Conservation (phyloP, 169 alveolate genomes). For the Plasmodium vinckei region DNA sequence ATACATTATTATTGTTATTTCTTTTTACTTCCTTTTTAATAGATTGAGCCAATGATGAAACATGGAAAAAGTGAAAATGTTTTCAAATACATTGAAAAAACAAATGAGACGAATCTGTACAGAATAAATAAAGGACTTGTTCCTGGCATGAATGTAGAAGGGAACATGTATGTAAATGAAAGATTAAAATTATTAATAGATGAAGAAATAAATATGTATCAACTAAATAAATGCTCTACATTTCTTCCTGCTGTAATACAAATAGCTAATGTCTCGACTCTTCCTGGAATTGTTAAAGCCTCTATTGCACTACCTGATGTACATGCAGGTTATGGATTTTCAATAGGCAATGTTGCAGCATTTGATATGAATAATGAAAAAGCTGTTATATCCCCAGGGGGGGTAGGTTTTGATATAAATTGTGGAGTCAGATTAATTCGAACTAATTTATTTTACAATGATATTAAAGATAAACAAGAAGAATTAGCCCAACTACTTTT, state of each 20-base stretch:
- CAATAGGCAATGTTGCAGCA: constrained; percentile 94
- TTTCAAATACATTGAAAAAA: constrained; percentile 25
- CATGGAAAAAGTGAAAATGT: background rate
- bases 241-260: constrained; percentile 92
- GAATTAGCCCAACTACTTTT: constrained; percentile 88
- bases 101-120: constrained; percentile 75
- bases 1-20: background rate
- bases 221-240: constrained; percentile 78
- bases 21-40: background rate
- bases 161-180: constrained; percentile 86
- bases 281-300: constrained; percentile 91
- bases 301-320: constrained; percentile 91
- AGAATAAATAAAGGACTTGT: constrained; percentile 86
- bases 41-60: constrained; percentile 5
- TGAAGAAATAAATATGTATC: constrained; percentile 84
- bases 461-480: constrained; percentile 84
- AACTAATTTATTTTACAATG: constrained; percentile 80
- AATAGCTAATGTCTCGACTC: constrained; percentile 91
- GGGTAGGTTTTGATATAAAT: constrained; percentile 93
- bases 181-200: constrained; percentile 78
- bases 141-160: constrained; percentile 89
- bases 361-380: constrained; percentile 87
- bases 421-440: constrained; percentile 91
- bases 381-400: constrained; percentile 93
- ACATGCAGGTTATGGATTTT: constrained; percentile 93